phyloP scores from a whole-genome alignment of 495 filamentous ascomycete genomes.

The Chaetomium fimeti region DNA sequence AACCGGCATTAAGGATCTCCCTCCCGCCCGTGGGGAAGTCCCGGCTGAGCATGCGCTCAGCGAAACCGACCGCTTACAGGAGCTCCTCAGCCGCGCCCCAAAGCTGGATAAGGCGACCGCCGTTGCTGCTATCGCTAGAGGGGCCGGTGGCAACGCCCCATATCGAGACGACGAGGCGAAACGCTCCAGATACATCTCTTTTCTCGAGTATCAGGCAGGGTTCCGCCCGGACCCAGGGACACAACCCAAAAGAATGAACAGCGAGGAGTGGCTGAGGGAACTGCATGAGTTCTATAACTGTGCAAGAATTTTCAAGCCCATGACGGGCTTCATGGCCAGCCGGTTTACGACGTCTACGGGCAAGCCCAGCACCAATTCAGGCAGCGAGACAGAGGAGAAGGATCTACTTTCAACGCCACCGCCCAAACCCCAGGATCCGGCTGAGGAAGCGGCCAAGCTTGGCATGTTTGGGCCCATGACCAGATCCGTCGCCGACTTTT shows the following conservation, averaged over 20 bases:
- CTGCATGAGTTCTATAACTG: slow-evolving; percentile 84
- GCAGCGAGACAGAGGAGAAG: slow-evolving; percentile 32
- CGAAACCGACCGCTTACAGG: slow-evolving; percentile 57
- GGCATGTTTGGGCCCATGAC: slow-evolving; percentile 95
- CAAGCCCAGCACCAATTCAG: slow-evolving; percentile 27
- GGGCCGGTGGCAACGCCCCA: slow-evolving; percentile 73
- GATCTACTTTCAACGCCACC: slow-evolving; percentile 55
- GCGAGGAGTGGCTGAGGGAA: slow-evolving; percentile 75
- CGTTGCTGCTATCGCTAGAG: slow-evolving; percentile 70
- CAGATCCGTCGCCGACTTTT: slow-evolving; percentile 66
- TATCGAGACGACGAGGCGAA: slow-evolving; percentile 82
- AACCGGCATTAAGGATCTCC: slow-evolving; percentile 74
- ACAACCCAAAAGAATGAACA: slow-evolving; percentile 49
- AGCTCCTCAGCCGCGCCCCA: slow-evolving; percentile 64
- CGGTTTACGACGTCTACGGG: slow-evolving; percentile 70
- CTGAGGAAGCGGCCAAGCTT: slow-evolving; percentile 81
- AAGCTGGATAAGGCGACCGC: slow-evolving; percentile 72
- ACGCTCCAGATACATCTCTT: slow-evolving; percentile 70
- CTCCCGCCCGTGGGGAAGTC: slow-evolving; percentile 71
- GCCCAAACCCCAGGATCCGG: slow-evolving; percentile 70
- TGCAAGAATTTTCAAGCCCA: slow-evolving; percentile 88
- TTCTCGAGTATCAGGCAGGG: slow-evolving; percentile 76
- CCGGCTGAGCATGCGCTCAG: slow-evolving; percentile 61
- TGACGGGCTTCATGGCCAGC: slow-evolving; percentile 86
- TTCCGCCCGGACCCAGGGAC: slow-evolving; percentile 59